A percentile compares a stretch with the other conserved stretches of the same genome.
Evolutionary conservation across 2,329 filamentous ascomycete genomes (phyloP).

Genomic region (Ceratocystis albifundus): DNA sequence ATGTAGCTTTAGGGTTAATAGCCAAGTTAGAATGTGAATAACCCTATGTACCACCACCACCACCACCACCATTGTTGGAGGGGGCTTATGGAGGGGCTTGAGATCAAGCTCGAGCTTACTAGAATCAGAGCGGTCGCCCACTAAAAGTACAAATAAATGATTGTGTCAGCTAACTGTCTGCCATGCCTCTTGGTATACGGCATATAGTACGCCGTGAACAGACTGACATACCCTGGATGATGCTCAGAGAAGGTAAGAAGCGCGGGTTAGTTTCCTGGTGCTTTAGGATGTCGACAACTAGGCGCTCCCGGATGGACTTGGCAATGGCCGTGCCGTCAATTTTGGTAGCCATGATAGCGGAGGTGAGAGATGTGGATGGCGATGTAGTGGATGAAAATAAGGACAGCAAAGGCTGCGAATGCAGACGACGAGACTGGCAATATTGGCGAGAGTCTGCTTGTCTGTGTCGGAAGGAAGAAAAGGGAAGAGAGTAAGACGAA

Average conservation of each 20-base stretch:
- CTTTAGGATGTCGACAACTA: slow-evolving; percentile 68
- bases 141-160: slow-evolving; percentile 35
- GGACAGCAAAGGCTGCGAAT: slow-evolving; percentile 2
- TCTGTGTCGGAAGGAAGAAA: neutral
- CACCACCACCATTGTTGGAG: neutral
- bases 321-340: slow-evolving; percentile 96
- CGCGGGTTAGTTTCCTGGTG: slow-evolving; percentile 73
- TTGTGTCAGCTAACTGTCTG: slow-evolving; percentile 21
- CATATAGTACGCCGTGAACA: neutral
- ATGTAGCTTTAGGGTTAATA: slow-evolving; percentile 56
- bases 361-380: slow-evolving; percentile 34
- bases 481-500: neutral
- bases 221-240: slow-evolving; percentile 61
- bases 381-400: slow-evolving; percentile 2
- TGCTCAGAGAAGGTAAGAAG: slow-evolving; percentile 82
- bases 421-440: neutral
- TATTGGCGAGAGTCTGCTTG: neutral
- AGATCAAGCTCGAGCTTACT: slow-evolving; percentile 43
- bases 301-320: slow-evolving; percentile 72
- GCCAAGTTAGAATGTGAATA: slow-evolving; percentile 15
- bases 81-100: slow-evolving; percentile 2
- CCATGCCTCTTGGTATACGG: neutral
- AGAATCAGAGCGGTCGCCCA: slow-evolving; percentile 86
- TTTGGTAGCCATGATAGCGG: slow-evolving; percentile 70
- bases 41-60: slow-evolving; percentile 4